Evolutionary conservation across 2,329 filamentous ascomycete species (phyloP).

Genomic region (Sporothrix variecibatus): DNA sequence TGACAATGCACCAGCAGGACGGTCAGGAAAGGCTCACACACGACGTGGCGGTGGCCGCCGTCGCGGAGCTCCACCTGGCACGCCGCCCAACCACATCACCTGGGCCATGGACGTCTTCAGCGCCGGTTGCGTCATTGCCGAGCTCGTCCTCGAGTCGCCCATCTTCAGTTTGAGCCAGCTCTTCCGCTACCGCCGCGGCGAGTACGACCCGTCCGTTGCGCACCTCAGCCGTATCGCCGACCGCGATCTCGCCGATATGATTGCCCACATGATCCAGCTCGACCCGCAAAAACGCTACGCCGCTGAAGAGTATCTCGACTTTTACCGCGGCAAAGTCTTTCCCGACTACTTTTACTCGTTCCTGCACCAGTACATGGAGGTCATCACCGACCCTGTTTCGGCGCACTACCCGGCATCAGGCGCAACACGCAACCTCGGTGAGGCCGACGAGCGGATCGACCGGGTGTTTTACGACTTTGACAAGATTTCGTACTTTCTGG

Average conservation of each 20-base stretch:
- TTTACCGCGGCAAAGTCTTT: slow-evolving; percentile 90
- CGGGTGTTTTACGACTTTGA: slow-evolving; percentile 93
- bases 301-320: slow-evolving; percentile 89
- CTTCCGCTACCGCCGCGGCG: slow-evolving; percentile 88
- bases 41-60: not conserved
- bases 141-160: slow-evolving; percentile 90
- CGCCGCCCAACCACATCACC: slow-evolving; percentile 44
- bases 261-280: slow-evolving; percentile 93
- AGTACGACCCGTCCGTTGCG: slow-evolving; percentile 83
- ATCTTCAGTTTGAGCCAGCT: slow-evolving; percentile 98
- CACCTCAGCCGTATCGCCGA: slow-evolving; percentile 87
- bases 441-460: slow-evolving; percentile 92
- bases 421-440: slow-evolving; percentile 70
- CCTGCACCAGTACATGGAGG: slow-evolving; percentile 94
- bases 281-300: slow-evolving; percentile 90
- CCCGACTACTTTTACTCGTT: slow-evolving; percentile 98
- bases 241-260: slow-evolving; percentile 80
- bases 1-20: not conserved
- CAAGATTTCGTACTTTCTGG: slow-evolving; percentile 93
- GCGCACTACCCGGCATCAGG: slow-evolving; percentile 72
- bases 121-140: slow-evolving; percentile 92
- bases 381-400: slow-evolving; percentile 87
- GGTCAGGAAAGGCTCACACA: not conserved
- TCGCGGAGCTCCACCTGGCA: not conserved
- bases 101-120: slow-evolving; percentile 99